These are phyloP conservation scores for Fusarium miscanthi DNA, from an alignment of 2,329 filamentous ascomycete species.

Conservation along the genomic window DNA sequence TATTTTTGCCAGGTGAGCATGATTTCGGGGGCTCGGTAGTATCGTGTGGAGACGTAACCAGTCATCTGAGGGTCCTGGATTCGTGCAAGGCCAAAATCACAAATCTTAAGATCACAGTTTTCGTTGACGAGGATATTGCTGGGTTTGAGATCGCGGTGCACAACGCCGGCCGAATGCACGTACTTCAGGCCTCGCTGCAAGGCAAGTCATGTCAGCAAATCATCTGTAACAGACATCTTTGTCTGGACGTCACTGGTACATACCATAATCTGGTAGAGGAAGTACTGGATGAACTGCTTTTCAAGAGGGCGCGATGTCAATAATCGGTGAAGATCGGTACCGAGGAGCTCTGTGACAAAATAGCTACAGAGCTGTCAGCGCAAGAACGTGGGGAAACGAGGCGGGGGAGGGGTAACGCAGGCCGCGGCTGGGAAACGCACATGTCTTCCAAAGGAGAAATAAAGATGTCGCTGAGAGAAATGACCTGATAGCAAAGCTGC, in stretches of 20 bases:
- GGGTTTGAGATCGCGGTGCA: conserved; percentile 96
- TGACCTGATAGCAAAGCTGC: conserved; percentile 70
- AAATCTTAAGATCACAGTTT: conserved; percentile 99
- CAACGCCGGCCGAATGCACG: conserved; percentile 97
- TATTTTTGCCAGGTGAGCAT: conserved; percentile 99
- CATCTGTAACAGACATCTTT: not conserved
- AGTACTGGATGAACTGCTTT: conserved; percentile 99
- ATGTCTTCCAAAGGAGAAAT: conserved; percentile 99
- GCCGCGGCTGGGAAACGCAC: conserved; percentile 62
- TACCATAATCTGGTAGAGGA: conserved; percentile 98
- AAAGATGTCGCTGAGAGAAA: conserved; percentile 99
- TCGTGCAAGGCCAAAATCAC: conserved; percentile 96
- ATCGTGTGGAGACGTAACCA: conserved; percentile 97
- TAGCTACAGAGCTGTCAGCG: conserved; percentile 68
- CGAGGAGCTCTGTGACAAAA: conserved; percentile 97
- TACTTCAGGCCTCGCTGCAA: conserved; percentile 94
- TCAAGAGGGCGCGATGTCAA: conserved; percentile 95
- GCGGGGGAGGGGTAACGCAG: conserved; percentile 13
- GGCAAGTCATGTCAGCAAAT: conserved; percentile 19
- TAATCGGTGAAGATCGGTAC: conserved; percentile 94
- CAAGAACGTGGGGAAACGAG: conserved; percentile 12
- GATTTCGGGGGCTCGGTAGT: conserved; percentile 98
- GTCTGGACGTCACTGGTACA: conserved; percentile 47
- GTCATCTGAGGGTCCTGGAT: conserved; percentile 99
- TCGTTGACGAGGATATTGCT: conserved; percentile 99